Conservation (phyloP, 371 early-diverging fungal genomes). For the Nosema muscidifuracis region DNA sequence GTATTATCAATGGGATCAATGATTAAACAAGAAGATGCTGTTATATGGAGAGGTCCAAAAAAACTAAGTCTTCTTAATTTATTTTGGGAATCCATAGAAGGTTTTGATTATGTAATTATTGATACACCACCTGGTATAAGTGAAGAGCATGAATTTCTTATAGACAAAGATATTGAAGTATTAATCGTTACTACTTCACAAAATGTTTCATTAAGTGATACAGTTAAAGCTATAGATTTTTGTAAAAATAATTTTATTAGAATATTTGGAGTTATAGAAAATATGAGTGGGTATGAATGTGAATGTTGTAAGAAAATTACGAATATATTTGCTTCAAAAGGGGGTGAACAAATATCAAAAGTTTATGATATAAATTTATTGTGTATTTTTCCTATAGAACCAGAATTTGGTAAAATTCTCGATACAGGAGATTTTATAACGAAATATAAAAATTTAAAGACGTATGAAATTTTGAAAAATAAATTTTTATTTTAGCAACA, state of each 20-base stretch:
- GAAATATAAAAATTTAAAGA: not conserved
- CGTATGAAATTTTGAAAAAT: constrained; percentile 19
- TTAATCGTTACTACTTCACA: constrained; percentile 93
- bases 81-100: constrained; percentile 82
- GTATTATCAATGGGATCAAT: constrained; percentile 91
- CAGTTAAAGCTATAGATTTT: constrained; percentile 84
- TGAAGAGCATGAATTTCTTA: constrained; percentile 81
- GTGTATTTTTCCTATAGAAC: constrained; percentile 38
- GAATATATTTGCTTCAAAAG: constrained; percentile 55
- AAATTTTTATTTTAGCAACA: constrained; percentile 51
- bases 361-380: constrained; percentile 46
- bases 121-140: constrained; percentile 98
- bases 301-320: constrained; percentile 68
- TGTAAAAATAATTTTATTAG: constrained; percentile 79
- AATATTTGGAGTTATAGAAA: constrained; percentile 89
- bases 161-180: constrained; percentile 69
- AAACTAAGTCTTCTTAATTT: constrained; percentile 80
- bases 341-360: constrained; percentile 53
- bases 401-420: constrained; percentile 12
- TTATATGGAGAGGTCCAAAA: constrained; percentile 96
- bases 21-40: constrained; percentile 78
- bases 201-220: constrained; percentile 86
- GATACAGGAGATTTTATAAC: constrained; percentile 39
- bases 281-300: constrained; percentile 93
- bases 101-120: constrained; percentile 79